phyloP scores from a whole-genome alignment of 2,329 filamentous ascomycete species.

The Fusarium sp. region DNA sequence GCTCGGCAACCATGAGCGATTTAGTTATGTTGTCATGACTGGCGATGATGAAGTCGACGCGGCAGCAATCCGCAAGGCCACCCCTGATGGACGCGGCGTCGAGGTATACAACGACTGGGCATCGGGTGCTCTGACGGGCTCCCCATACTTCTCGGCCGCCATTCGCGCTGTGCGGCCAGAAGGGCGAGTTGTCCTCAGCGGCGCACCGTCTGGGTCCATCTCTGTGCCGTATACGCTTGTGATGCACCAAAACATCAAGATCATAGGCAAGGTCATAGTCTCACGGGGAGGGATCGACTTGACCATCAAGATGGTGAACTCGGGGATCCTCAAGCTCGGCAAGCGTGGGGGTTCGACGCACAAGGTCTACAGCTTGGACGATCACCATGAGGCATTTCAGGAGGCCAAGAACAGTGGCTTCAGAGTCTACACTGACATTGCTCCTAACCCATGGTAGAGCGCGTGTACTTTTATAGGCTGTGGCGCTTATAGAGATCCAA shows the following conservation, averaged over 20 bases:
- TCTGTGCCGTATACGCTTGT: not conserved
- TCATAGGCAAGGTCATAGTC: not conserved
- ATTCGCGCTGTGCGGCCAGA: not conserved
- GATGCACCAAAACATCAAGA: conserved; percentile 4
- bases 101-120: conserved; percentile 4
- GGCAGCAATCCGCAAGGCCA: not conserved
- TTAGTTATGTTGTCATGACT: conserved; percentile 1
- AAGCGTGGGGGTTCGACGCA: not conserved
- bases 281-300: not conserved
- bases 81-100: not conserved
- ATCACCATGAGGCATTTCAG: not conserved
- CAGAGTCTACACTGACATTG: not conserved
- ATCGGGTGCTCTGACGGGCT: not conserved
- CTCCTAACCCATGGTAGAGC: not conserved
- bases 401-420: not conserved
- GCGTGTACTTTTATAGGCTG: not conserved
- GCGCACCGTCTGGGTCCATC: not conserved
- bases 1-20: not conserved
- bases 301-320: conserved; percentile 2
- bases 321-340: not conserved
- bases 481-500: not conserved
- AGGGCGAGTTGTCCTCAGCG: not conserved
- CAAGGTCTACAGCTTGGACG: not conserved
- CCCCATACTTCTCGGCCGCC: not conserved
- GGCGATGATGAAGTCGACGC: conserved; percentile 2